phyloP scores from a whole-genome alignment of 495 filamentous ascomycete species.

The Pyrenula aspistea region DNA sequence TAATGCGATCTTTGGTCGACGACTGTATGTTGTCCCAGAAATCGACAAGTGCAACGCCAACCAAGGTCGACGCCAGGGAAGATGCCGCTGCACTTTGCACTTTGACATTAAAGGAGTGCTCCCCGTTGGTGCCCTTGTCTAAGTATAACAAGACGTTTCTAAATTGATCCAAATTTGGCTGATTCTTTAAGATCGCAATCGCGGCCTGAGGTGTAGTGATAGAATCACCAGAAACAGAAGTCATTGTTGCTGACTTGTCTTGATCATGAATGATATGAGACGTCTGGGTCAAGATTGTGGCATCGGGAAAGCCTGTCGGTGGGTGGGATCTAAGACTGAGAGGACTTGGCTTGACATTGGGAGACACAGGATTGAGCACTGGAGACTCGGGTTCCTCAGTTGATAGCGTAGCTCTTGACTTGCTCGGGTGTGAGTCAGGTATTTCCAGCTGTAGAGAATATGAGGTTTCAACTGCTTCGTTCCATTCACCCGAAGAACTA shows the following conservation, averaged over 20 bases:
- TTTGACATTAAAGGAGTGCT: slow-evolving; percentile 41
- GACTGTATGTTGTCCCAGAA: slow-evolving; percentile 54
- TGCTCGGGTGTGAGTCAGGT: no score
- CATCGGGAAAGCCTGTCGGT: not conserved
- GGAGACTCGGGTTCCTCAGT: not conserved
- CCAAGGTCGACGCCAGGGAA: slow-evolving; percentile 58
- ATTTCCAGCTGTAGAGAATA: no score
- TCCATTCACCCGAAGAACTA: no score
- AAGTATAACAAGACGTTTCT: not conserved
- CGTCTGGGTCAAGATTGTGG: not conserved
- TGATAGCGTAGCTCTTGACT: not conserved
- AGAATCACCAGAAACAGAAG: not conserved
- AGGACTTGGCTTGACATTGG: not conserved
- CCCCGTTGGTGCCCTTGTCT: not conserved
- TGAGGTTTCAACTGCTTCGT: no score
- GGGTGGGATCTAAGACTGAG: not conserved
- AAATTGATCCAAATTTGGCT: not conserved
- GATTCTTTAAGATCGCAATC: not conserved
- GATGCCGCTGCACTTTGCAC: slow-evolving; percentile 51
- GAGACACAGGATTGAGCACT: not conserved
- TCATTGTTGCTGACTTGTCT: not conserved
- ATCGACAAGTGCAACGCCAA: slow-evolving; percentile 58
- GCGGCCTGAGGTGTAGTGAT: not conserved
- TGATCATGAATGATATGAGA: not conserved
- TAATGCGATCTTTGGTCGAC: slow-evolving; percentile 25